Conservation (phyloP, 306 rosid genomes). For the Citrullus colocynthis region DNA sequence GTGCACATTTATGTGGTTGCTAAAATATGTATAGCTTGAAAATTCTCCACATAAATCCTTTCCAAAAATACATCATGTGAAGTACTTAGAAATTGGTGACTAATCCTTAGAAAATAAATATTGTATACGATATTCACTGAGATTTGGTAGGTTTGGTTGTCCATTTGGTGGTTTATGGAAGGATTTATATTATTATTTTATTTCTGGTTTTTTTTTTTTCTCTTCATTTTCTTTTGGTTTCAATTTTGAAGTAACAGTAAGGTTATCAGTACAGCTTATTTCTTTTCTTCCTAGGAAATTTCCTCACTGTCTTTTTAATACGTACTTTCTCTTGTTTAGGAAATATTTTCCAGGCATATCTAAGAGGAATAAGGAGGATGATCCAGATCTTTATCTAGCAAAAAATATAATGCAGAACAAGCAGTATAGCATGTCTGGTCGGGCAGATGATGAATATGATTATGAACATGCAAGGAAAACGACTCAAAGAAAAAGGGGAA, state of each 20-base stretch:
- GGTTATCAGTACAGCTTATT: neutral
- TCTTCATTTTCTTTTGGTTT: neutral
- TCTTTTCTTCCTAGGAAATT: neutral
- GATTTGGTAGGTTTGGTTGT: neutral
- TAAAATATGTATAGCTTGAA: neutral
- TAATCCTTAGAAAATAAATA: neutral
- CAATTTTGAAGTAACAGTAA: neutral
- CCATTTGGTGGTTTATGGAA: neutral
- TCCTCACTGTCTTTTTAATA: conserved; percentile 1
- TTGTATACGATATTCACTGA: neutral
- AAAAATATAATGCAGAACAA: conserved; percentile 66
- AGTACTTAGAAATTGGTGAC: neutral
- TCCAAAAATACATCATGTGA: neutral
- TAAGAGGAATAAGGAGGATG: conserved; percentile 59
- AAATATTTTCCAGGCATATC: conserved; percentile 30
- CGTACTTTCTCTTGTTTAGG: conserved; percentile 19
- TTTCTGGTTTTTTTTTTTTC: neutral
- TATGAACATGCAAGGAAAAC: conserved; percentile 52
- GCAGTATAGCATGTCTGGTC: conserved; percentile 41
- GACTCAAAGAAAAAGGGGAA: conserved; percentile 44
- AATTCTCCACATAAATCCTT: neutral
- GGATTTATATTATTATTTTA: neutral
- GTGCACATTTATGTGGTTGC: neutral
- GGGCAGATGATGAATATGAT: conserved; percentile 86
- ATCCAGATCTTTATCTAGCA: conserved; percentile 78